Evolutionary conservation across 805 yeast species (phyloP).

Genomic region (Schwanniomyces vanrijiae): DNA sequence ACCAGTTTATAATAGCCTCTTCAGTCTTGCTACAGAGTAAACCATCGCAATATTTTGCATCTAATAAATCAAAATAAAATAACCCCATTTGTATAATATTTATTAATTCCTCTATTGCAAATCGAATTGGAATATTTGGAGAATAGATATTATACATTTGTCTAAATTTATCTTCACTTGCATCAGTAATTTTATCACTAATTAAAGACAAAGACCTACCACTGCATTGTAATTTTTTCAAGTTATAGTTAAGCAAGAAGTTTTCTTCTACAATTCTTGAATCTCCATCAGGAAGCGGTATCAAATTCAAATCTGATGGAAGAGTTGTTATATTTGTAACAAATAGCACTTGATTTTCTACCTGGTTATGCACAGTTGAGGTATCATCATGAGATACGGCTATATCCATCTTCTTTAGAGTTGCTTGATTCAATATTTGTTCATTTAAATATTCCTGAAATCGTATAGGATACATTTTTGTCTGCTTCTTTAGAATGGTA

Average conservation of each 20-base stretch:
- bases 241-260: slow-evolving; percentile 73
- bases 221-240: slow-evolving; percentile 76
- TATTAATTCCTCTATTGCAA: slow-evolving; percentile 74
- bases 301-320: slow-evolving; percentile 70
- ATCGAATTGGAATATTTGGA: slow-evolving; percentile 51
- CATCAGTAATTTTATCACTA: slow-evolving; percentile 65
- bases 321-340: slow-evolving; percentile 82
- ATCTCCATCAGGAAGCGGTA: slow-evolving; percentile 68
- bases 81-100: slow-evolving; percentile 72
- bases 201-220: slow-evolving; percentile 79
- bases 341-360: slow-evolving; percentile 45
- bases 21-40: slow-evolving; percentile 77
- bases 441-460: slow-evolving; percentile 66
- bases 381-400: neutral
- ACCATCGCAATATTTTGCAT: slow-evolving; percentile 77
- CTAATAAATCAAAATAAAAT: slow-evolving; percentile 73
- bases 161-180: slow-evolving; percentile 78
- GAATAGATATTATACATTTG: slow-evolving; percentile 64
- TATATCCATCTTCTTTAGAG: slow-evolving; percentile 54
- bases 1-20: slow-evolving; percentile 73
- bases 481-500: slow-evolving; percentile 50
- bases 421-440: slow-evolving; percentile 62
- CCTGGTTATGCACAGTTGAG: neutral
- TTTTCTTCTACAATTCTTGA: slow-evolving; percentile 48
- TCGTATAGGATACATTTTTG: slow-evolving; percentile 47